These are phyloP conservation scores for Termitomyces sp. DNA, from an alignment of 768 basidiomycete genomes.

Conservation along the genomic window DNA sequence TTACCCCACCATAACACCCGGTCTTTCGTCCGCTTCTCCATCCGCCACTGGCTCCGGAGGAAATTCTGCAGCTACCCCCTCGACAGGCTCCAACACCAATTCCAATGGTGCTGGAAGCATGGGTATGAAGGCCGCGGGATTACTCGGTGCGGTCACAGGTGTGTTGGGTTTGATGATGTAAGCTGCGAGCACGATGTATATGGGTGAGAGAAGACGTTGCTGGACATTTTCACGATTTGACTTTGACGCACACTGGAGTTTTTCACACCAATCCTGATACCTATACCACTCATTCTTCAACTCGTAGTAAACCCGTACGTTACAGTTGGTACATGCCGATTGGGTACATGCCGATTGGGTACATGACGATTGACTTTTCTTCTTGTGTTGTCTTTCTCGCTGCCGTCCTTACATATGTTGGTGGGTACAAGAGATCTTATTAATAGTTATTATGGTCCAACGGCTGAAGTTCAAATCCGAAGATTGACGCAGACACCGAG, in stretches of 20 bases:
- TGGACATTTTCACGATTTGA: background rate
- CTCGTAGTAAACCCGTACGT: background rate
- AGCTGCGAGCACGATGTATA: background rate
- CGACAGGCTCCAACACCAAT: background rate
- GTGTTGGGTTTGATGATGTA: constrained; percentile 1
- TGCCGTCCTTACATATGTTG: no score
- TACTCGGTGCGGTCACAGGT: background rate
- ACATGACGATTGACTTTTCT: background rate
- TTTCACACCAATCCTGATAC: background rate
- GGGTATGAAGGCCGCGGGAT: background rate
- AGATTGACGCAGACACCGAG: no score
- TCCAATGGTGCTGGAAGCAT: background rate
- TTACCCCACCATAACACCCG: constrained; percentile 13
- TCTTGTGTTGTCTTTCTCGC: background rate
- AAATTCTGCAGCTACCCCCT: background rate
- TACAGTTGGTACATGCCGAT: background rate
- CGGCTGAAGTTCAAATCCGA: no score
- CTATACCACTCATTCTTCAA: background rate
- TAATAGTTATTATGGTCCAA: no score
- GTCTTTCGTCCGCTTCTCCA: background rate
- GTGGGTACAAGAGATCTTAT: no score
- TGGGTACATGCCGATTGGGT: background rate
- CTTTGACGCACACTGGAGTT: background rate
- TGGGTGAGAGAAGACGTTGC: background rate
- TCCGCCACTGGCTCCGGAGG: background rate